Evolutionary conservation across 805 yeast genomes (phyloP).

Genomic region (Diddensiella caesifluorescens): DNA sequence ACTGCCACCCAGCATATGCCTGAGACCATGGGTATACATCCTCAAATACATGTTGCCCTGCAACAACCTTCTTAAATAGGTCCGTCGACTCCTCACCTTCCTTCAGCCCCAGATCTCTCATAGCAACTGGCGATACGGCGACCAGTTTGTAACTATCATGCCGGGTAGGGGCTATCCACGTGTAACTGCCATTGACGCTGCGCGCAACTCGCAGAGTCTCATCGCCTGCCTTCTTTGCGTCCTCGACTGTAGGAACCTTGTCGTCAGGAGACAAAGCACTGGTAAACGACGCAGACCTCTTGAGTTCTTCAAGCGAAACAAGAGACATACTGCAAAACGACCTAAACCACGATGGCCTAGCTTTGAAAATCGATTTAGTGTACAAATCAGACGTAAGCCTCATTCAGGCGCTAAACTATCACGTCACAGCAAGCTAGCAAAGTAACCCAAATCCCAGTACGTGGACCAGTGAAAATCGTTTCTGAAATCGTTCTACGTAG

Average conservation of each 20-base stretch:
- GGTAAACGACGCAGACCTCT: constrained; percentile 26
- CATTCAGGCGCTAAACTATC: no score
- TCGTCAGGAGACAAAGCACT: constrained; percentile 34
- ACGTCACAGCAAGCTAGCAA: no score
- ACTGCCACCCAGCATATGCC: constrained; percentile 94
- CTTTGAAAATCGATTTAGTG: no score
- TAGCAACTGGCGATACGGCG: constrained; percentile 54
- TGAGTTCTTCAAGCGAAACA: not conserved
- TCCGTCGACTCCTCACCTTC: constrained; percentile 37
- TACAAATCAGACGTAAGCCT: no score
- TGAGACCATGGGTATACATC: constrained; percentile 77
- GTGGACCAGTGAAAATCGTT: no score
- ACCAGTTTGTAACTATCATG: constrained; percentile 42
- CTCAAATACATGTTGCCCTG: constrained; percentile 50
- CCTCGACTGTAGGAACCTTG: constrained; percentile 35
- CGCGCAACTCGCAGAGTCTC: constrained; percentile 49
- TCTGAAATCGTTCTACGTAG: no score
- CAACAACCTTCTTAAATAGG: constrained; percentile 48
- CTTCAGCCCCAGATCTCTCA: constrained; percentile 55
- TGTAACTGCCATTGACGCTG: constrained; percentile 56
- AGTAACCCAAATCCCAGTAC: no score
- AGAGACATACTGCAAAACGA: not conserved
- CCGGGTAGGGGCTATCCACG: constrained; percentile 62
- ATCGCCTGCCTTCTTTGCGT: constrained; percentile 27
- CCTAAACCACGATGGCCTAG: no score